Evolutionary conservation across 2,329 filamentous ascomycete genomes (phyloP).

Genomic region (Periconia sp.): DNA sequence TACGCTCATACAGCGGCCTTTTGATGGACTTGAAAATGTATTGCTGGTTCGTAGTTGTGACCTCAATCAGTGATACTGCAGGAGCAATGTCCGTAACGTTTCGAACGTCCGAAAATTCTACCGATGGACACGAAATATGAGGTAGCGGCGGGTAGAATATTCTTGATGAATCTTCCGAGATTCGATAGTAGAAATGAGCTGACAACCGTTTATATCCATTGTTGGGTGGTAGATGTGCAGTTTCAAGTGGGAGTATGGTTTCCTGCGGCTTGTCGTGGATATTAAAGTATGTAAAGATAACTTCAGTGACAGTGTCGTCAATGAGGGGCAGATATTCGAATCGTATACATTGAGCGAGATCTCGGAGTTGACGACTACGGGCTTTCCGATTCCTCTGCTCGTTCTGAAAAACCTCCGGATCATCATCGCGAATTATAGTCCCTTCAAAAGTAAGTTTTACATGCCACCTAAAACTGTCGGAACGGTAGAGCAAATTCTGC

Average conservation of each 20-base stretch:
- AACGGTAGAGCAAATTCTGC: constrained; percentile 1
- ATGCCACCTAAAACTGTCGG: background rate
- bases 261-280: background rate
- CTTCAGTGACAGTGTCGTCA: constrained; percentile 1
- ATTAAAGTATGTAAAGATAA: background rate
- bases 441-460: background rate
- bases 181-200: background rate
- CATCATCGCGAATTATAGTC: background rate
- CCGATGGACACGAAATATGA: background rate
- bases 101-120: background rate
- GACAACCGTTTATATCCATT: background rate
- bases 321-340: constrained; percentile 2
- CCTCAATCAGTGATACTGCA: background rate
- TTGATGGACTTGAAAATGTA: constrained; percentile 2
- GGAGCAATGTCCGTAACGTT: background rate
- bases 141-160: background rate
- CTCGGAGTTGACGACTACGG: background rate
- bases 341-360: constrained; percentile 1
- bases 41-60: background rate
- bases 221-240: background rate
- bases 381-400: background rate
- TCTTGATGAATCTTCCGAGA: background rate
- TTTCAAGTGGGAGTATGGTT: background rate
- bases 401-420: background rate
- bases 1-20: constrained; percentile 1